Conservation (phyloP, 176 grass and related monocot genomes). For the Avena insularis region DNA sequence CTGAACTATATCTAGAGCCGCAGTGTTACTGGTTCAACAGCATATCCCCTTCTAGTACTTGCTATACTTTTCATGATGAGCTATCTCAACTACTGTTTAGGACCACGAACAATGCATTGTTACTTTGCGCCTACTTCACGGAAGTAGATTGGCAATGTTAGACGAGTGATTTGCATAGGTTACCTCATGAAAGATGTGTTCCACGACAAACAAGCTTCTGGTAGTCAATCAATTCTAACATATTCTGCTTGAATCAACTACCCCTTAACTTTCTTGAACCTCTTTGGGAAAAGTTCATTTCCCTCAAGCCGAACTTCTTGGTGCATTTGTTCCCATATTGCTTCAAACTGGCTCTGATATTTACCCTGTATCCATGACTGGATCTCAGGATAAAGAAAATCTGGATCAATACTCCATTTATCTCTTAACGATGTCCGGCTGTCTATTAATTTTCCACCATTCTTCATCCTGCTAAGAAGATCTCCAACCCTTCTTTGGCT, state of each 20-base stretch:
- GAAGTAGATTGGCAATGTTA: not conserved
- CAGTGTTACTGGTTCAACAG: not conserved
- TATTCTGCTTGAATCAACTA: constrained; percentile 12
- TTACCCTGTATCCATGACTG: constrained; percentile 59
- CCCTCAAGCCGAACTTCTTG: constrained; percentile 58
- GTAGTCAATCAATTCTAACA: constrained; percentile 16
- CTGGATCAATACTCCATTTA: constrained; percentile 56
- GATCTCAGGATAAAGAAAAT: constrained; percentile 68
- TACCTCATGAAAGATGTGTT: constrained; percentile 26
- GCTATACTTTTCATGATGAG: not conserved
- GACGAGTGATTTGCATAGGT: not conserved
- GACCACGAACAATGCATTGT: not conserved
- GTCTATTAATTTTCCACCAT: constrained; percentile 49
- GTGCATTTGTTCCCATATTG: constrained; percentile 74
- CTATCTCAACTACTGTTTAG: constrained; percentile 10
- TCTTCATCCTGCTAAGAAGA: constrained; percentile 67
- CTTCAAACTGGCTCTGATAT: constrained; percentile 58
- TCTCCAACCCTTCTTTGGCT: constrained; percentile 68
- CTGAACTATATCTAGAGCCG: not conserved
- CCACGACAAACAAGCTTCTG: constrained; percentile 19
- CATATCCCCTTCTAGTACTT: not conserved
- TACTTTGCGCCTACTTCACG: constrained; percentile 3
- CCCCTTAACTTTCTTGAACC: constrained; percentile 58
- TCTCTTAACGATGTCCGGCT: constrained; percentile 55
- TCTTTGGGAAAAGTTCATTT: constrained; percentile 68